These are phyloP conservation scores for Pseudopyricularia javanii DNA, from an alignment of 2,329 filamentous ascomycete genomes.

Conservation along the genomic window DNA sequence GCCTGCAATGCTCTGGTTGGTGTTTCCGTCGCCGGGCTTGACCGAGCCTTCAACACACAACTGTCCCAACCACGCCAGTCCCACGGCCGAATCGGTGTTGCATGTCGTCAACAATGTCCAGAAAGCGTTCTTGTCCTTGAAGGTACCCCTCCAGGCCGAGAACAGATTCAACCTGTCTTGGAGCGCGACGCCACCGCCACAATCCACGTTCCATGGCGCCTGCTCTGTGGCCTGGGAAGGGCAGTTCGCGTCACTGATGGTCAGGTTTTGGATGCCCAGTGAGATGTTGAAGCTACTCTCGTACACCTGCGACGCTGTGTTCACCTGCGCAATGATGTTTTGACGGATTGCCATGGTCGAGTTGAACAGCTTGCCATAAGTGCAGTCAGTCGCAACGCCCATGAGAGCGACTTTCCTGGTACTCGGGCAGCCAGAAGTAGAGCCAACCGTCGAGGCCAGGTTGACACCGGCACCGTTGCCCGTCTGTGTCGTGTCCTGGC, in stretches of 20 bases:
- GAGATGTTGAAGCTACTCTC: slow-evolving; percentile 92
- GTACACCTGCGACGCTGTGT: slow-evolving; percentile 75
- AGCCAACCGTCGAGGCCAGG: slow-evolving; percentile 66
- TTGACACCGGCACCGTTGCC: slow-evolving; percentile 75
- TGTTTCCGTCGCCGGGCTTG: slow-evolving; percentile 33
- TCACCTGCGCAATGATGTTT: slow-evolving; percentile 76
- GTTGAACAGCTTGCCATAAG: slow-evolving; percentile 64
- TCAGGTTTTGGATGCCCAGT: slow-evolving; percentile 75
- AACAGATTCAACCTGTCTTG: slow-evolving; percentile 75
- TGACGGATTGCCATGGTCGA: slow-evolving; percentile 48
- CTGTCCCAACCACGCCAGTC: slow-evolving; percentile 86
- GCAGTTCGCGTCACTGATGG: slow-evolving; percentile 64
- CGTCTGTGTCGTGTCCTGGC: slow-evolving; percentile 52
- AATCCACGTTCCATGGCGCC: slow-evolving; percentile 74
- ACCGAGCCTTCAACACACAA: slow-evolving; percentile 55
- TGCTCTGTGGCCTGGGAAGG: slow-evolving; percentile 49
- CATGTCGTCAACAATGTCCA: slow-evolving; percentile 85
- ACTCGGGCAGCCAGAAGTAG: slow-evolving; percentile 69
- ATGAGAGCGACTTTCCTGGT: slow-evolving; percentile 88
- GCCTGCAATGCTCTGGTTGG: slow-evolving; percentile 63
- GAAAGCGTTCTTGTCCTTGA: slow-evolving; percentile 72
- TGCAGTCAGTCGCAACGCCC: slow-evolving; percentile 87
- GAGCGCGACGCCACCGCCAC: slow-evolving; percentile 51
- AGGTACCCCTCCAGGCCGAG: slow-evolving; percentile 73
- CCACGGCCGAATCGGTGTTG: slow-evolving; percentile 72